These are phyloP conservation scores for Gaertneriomyces semiglobifer DNA, from an alignment of 192 early-diverging fungal species.

Conservation along the genomic window DNA sequence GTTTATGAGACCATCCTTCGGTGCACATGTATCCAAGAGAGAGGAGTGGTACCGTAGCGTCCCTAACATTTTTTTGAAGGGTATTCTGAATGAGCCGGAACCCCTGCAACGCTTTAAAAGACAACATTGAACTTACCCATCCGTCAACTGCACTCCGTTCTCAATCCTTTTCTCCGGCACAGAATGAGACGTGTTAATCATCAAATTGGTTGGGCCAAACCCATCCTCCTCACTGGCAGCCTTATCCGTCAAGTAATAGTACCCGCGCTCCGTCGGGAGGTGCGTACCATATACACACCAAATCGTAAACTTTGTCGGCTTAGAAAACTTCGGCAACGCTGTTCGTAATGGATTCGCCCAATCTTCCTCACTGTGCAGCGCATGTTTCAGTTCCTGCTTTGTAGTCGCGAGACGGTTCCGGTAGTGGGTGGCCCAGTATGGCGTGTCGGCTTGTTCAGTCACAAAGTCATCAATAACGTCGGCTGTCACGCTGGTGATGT, in stretches of 20 bases:
- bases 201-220: background rate
- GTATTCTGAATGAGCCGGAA: too few species aligned
- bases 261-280: conserved; percentile 74
- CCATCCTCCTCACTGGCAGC: background rate
- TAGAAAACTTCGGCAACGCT: conserved; percentile 46
- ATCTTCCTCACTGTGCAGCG: conserved; percentile 51
- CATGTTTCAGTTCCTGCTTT: conserved; percentile 54
- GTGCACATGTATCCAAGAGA: conserved; percentile 87
- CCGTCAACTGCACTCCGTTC: conserved; percentile 63
- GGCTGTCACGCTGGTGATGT: conserved; percentile 11
- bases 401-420: conserved; percentile 51
- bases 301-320: conserved; percentile 62
- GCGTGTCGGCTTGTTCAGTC: background rate
- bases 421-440: conserved; percentile 18
- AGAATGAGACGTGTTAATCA: conserved; percentile 28
- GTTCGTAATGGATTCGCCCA: conserved; percentile 83
- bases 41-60: conserved; percentile 84
- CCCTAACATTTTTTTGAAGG: conserved; percentile 40
- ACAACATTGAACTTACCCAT: conserved; percentile 47
- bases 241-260: conserved; percentile 58
- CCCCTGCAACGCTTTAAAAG: background rate
- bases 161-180: conserved; percentile 60
- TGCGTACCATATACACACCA: conserved; percentile 83
- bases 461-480: background rate
- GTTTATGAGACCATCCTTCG: conserved; percentile 72